Conservation (phyloP, 2,329 filamentous ascomycete species). For the Colletotrichum sp. region DNA sequence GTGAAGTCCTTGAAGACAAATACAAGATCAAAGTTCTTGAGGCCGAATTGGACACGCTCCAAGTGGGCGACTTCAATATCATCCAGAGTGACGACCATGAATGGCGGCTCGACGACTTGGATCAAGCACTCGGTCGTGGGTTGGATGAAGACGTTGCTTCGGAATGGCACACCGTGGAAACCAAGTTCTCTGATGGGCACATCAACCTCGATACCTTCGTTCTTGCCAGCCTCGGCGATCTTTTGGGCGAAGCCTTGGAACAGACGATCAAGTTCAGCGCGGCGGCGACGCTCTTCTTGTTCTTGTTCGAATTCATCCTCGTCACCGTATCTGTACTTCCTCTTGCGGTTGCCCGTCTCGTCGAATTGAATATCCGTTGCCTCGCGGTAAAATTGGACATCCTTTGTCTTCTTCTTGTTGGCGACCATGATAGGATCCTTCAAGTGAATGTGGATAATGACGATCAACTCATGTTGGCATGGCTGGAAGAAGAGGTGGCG, state of each 20-base stretch:
- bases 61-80: constrained; percentile 97
- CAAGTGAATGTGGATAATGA: constrained; percentile 96
- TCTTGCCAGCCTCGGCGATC: constrained; percentile 93
- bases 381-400: constrained; percentile 97
- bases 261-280: constrained; percentile 90
- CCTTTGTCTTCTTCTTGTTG: constrained; percentile 97
- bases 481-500: constrained; percentile 99
- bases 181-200: constrained; percentile 96
- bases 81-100: constrained; percentile 92
- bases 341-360: constrained; percentile 96
- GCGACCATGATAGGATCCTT: constrained; percentile 98
- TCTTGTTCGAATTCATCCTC: constrained; percentile 99
- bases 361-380: constrained; percentile 99
- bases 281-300: constrained; percentile 90
- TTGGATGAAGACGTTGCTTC: constrained; percentile 94
- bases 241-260: constrained; percentile 98
- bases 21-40: constrained; percentile 99
- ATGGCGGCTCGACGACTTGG: constrained; percentile 94
- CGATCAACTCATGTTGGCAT: constrained; percentile 93
- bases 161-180: constrained; percentile 95
- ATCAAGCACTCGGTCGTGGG: constrained; percentile 97
- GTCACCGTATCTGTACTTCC: constrained; percentile 96
- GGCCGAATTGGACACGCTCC: constrained; percentile 92
- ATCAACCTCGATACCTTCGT: constrained; percentile 90
- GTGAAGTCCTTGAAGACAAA: constrained; percentile 98